A percentile compares a stretch with the other conserved stretches of the same genome.
These are phyloP conservation scores for Bathelium albidoporum DNA, from an alignment of 495 filamentous ascomycete species.

Conservation along the genomic window DNA sequence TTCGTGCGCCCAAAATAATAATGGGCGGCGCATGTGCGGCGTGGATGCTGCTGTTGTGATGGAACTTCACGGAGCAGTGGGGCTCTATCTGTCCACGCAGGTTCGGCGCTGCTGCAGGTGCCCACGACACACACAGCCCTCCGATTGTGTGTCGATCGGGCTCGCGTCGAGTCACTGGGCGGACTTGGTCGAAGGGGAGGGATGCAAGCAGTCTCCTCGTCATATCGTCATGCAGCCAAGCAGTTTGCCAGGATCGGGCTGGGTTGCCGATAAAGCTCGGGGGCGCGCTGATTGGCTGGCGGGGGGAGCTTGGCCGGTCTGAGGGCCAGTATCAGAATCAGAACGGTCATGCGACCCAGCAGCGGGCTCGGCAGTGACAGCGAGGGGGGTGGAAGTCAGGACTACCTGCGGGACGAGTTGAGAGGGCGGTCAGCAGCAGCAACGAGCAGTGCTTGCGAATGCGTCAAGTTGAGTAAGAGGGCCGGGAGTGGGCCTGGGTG, in stretches of 20 bases:
- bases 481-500: not conserved
- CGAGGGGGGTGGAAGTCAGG: not conserved
- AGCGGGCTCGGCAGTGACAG: not conserved
- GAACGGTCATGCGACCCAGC: not conserved
- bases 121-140: no score
- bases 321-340: not conserved
- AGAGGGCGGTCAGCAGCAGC: not conserved
- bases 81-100: no score
- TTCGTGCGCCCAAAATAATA: not conserved
- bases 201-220: not conserved
- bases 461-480: constrained; percentile 1
- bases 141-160: not conserved
- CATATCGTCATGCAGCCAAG: constrained; percentile 1
- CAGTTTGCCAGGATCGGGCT: not conserved
- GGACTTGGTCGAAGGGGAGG: not conserved
- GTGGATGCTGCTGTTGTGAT: not conserved
- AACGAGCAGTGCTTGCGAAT: not conserved
- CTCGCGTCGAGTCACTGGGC: not conserved
- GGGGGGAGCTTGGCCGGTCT: not conserved
- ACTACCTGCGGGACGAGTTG: no score
- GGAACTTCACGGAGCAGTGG: no score
- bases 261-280: not conserved
- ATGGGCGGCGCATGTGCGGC: no score
- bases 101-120: no score
- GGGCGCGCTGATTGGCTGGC: not conserved